These are phyloP conservation scores for Pythium aphanidermatum DNA, from an alignment of 352 stramenopile species.

Conservation along the genomic window DNA sequence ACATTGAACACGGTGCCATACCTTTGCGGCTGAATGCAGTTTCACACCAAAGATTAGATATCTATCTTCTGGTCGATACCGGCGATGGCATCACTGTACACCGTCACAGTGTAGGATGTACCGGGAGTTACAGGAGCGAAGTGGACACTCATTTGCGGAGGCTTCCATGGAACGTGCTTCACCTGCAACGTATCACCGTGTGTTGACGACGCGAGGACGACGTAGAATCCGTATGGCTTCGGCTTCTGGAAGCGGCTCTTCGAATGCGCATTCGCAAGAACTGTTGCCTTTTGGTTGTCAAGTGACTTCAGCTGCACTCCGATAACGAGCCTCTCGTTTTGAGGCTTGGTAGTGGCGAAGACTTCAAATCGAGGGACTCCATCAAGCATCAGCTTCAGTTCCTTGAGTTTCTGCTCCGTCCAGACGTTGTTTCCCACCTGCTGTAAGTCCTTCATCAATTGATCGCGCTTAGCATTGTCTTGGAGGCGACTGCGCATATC, in stretches of 20 bases:
- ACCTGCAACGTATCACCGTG: conserved; percentile 29
- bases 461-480: conserved; percentile 11
- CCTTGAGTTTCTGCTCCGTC: conserved; percentile 23
- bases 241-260: conserved; percentile 41
- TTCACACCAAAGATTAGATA: background rate
- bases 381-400: conserved; percentile 38
- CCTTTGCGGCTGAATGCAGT: no score
- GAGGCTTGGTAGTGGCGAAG: conserved; percentile 1
- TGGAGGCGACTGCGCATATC: background rate
- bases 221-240: conserved; percentile 67
- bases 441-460: conserved; percentile 8
- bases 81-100: conserved; percentile 49
- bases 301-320: conserved; percentile 32
- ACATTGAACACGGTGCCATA: no score
- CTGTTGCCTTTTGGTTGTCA: conserved; percentile 21
- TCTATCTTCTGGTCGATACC: conserved; percentile 17
- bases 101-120: conserved; percentile 13
- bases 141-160: conserved; percentile 22
- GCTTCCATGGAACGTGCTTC: conserved; percentile 57
- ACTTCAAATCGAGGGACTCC: conserved; percentile 37
- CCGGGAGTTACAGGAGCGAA: conserved; percentile 24
- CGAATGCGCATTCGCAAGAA: conserved; percentile 9
- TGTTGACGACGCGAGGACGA: no score
- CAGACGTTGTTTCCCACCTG: conserved; percentile 6
- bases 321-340: conserved; percentile 3